Evolutionary conservation across 495 filamentous ascomycete genomes (phyloP).

Genomic region (Penicillium bialowiezense): DNA sequence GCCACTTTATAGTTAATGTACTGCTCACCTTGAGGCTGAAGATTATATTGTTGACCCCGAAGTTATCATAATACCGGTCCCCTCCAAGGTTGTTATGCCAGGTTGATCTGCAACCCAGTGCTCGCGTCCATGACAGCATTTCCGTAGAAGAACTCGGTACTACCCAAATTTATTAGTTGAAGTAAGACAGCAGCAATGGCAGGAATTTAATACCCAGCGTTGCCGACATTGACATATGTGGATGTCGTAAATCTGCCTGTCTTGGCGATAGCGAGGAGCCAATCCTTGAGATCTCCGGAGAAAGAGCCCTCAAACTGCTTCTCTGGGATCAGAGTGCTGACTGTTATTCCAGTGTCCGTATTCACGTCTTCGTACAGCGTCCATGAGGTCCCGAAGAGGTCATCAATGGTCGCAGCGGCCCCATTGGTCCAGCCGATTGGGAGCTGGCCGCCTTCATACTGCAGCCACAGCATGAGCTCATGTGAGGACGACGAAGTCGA

Average conservation of each 20-base stretch:
- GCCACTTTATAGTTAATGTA: too few relatives aligned
- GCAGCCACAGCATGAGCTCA: constrained; percentile 42
- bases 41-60: neutral
- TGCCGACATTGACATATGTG: too few relatives aligned
- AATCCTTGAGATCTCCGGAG: constrained; percentile 36
- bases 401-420: constrained; percentile 22
- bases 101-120: constrained; percentile 28
- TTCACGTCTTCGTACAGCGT: constrained; percentile 35
- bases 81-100: neutral
- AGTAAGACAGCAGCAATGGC: neutral
- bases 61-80: neutral
- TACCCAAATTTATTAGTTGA: neutral
- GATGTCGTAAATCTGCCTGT: constrained; percentile 16
- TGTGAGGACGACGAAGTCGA: constrained; percentile 26
- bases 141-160: constrained; percentile 36
- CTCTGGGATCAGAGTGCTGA: constrained; percentile 31
- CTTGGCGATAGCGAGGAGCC: constrained; percentile 30
- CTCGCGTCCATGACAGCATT: constrained; percentile 28
- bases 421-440: constrained; percentile 34
- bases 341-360: constrained; percentile 31
- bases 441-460: constrained; percentile 35
- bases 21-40: too few relatives aligned
- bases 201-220: neutral
- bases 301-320: constrained; percentile 34
- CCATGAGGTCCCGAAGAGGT: constrained; percentile 36